Percentiles rank a stretch among this genome's conserved stretches.
Evolutionary conservation across 208 protist species (phyloP).

Genomic region (Trypanosoma conorhini): DNA sequence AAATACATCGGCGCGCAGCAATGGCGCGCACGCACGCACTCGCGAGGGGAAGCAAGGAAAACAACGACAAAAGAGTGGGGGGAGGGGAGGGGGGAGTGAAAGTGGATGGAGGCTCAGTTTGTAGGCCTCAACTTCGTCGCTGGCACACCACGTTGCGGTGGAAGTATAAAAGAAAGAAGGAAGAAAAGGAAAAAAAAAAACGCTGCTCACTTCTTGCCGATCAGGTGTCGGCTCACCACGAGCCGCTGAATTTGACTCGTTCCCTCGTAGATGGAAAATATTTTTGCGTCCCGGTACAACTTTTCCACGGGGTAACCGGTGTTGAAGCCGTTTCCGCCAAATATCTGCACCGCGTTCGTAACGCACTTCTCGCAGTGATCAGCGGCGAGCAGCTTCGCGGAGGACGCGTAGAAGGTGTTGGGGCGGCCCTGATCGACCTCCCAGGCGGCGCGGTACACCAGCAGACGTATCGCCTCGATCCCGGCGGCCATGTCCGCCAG

Average conservation of each 20-base stretch:
- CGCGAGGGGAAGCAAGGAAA: too few relatives aligned
- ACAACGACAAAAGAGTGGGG: too few relatives aligned
- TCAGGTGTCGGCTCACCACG: slow-evolving; percentile 69
- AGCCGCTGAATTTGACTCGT: slow-evolving; percentile 91
- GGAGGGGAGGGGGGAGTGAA: too few relatives aligned
- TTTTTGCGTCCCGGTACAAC: slow-evolving; percentile 92
- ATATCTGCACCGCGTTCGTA: slow-evolving; percentile 87
- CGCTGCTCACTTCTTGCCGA: slow-evolving; percentile 18
- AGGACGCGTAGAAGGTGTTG: slow-evolving; percentile 90
- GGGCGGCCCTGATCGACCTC: slow-evolving; percentile 81
- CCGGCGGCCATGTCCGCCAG: slow-evolving; percentile 91
- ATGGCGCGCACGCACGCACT: too few relatives aligned
- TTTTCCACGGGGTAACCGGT: slow-evolving; percentile 95
- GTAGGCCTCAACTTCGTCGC: neutral
- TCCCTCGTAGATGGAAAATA: slow-evolving; percentile 95
- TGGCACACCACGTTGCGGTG: too few relatives aligned
- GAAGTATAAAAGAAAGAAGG: neutral
- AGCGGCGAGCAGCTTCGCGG: slow-evolving; percentile 79
- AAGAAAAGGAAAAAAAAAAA: slow-evolving; percentile 20
- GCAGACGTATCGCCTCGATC: slow-evolving; percentile 79
- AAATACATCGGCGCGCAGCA: too few relatives aligned
- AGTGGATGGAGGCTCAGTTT: neutral
- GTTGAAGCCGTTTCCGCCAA: slow-evolving; percentile 93
- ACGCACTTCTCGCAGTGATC: slow-evolving; percentile 77
- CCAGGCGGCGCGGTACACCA: slow-evolving; percentile 69